A percentile compares a stretch with the other conserved stretches of the same genome.
phyloP scores from a whole-genome alignment of 306 rosid species.

The Malus sieversii region DNA sequence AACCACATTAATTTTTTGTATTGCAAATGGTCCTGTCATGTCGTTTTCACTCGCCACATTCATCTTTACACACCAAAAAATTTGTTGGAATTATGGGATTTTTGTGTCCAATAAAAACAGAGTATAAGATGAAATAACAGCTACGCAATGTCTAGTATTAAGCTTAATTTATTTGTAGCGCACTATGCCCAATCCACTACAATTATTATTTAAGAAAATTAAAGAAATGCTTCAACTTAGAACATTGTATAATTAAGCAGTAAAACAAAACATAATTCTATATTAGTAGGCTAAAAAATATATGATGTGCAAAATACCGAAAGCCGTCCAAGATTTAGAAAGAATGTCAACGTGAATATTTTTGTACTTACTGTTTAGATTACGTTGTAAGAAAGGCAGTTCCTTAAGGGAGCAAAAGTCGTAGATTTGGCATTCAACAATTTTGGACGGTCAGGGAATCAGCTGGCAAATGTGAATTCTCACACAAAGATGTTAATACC shows the following conservation, averaged over 20 bases:
- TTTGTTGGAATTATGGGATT: neutral
- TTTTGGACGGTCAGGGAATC: neutral
- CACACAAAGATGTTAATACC: neutral
- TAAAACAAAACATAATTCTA: neutral
- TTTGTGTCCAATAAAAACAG: neutral
- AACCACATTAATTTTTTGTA: neutral
- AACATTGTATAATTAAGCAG: neutral
- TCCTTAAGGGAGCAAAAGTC: neutral
- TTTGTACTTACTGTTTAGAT: neutral
- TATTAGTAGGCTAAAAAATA: neutral
- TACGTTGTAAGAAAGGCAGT: neutral
- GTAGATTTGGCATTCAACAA: neutral
- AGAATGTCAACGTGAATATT: neutral
- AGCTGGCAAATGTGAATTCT: constrained; percentile 1
- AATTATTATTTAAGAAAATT: neutral
- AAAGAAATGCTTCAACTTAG: neutral
- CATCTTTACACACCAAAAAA: neutral
- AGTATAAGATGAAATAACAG: neutral
- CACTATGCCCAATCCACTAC: neutral
- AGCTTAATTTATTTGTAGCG: neutral
- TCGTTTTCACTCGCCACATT: neutral
- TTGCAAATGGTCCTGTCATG: neutral
- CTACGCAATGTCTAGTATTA: neutral
- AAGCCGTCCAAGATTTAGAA: neutral
- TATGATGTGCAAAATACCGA: neutral